These are phyloP conservation scores for Pleurotus cornucopiae DNA, from an alignment of 768 basidiomycete species.

Conservation along the genomic window DNA sequence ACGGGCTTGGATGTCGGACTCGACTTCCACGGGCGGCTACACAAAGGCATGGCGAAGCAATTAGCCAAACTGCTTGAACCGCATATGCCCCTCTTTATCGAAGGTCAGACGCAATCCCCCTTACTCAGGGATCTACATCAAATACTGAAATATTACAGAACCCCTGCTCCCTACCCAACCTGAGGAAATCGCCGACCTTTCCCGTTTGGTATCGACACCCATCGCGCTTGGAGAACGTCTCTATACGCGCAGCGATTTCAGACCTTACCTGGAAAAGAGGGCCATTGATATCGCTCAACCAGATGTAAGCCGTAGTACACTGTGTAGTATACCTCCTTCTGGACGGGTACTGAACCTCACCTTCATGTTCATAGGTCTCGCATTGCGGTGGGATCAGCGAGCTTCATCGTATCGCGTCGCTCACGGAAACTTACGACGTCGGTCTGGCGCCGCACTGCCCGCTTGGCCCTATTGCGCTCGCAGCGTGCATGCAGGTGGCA, in stretches of 20 bases:
- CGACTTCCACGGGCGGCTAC: slow-evolving; percentile 69
- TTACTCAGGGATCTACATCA: too few relatives aligned
- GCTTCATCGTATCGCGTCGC: slow-evolving; percentile 49
- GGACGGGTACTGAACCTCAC: neutral
- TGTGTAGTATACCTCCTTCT: slow-evolving; percentile 25
- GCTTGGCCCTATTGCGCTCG: slow-evolving; percentile 65
- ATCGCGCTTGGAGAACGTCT: slow-evolving; percentile 63
- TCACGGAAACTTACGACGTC: slow-evolving; percentile 69
- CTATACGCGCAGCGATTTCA: slow-evolving; percentile 57
- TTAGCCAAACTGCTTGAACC: slow-evolving; percentile 59
- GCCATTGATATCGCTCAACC: slow-evolving; percentile 70
- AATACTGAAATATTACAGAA: slow-evolving; percentile 24
- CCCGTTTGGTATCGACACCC: slow-evolving; percentile 49
- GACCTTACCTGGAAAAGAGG: slow-evolving; percentile 60
- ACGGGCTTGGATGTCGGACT: slow-evolving; percentile 62
- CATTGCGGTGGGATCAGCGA: slow-evolving; percentile 63
- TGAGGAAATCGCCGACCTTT: slow-evolving; percentile 57
- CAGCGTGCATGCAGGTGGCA: slow-evolving; percentile 65
- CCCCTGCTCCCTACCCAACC: slow-evolving; percentile 48
- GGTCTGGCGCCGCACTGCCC: slow-evolving; percentile 73
- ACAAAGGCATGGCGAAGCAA: slow-evolving; percentile 68
- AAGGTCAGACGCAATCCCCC: slow-evolving; percentile 30
- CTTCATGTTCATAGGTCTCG: slow-evolving; percentile 32
- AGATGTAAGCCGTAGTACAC: slow-evolving; percentile 36
- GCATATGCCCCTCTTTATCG: slow-evolving; percentile 59